Percentiles rank a stretch among this genome's conserved stretches.
phyloP scores from a whole-genome alignment of 805 yeast genomes.

The Tetrapisispora fleetii region DNA sequence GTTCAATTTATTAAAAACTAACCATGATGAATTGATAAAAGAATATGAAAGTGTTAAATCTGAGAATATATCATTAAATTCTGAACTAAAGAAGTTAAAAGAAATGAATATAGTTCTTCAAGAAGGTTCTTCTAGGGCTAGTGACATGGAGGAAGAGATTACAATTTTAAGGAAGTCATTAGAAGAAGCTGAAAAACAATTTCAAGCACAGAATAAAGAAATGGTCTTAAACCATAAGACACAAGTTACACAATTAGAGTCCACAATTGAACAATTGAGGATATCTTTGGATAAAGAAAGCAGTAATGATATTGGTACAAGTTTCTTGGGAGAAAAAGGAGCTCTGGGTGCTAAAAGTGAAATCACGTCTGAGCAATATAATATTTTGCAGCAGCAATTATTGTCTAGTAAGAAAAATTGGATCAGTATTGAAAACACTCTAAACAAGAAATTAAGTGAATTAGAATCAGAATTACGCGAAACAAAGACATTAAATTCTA shows the following conservation, averaged over 20 bases:
- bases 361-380: slow-evolving; percentile 18
- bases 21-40: slow-evolving; percentile 21
- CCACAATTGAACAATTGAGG: slow-evolving; percentile 58
- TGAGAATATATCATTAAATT: background rate
- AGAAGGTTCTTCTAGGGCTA: background rate
- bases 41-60: slow-evolving; percentile 19
- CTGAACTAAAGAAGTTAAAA: slow-evolving; percentile 8
- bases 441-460: slow-evolving; percentile 38
- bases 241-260: slow-evolving; percentile 54
- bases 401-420: slow-evolving; percentile 71
- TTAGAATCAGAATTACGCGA: slow-evolving; percentile 38
- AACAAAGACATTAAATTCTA: slow-evolving; percentile 24
- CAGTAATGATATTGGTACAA: background rate
- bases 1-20: slow-evolving; percentile 1
- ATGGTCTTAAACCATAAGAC: slow-evolving; percentile 26
- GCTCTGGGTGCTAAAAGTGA: background rate
- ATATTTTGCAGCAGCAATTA: slow-evolving; percentile 57
- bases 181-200: slow-evolving; percentile 7
- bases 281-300: slow-evolving; percentile 42
- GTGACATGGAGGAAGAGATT: background rate
- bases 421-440: slow-evolving; percentile 66
- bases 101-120: slow-evolving; percentile 6
- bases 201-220: slow-evolving; percentile 16
- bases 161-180: background rate
- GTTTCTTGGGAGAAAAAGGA: background rate